phyloP scores from a whole-genome alignment of 1,284 basidiomycete species.

The Trametes sp. region DNA sequence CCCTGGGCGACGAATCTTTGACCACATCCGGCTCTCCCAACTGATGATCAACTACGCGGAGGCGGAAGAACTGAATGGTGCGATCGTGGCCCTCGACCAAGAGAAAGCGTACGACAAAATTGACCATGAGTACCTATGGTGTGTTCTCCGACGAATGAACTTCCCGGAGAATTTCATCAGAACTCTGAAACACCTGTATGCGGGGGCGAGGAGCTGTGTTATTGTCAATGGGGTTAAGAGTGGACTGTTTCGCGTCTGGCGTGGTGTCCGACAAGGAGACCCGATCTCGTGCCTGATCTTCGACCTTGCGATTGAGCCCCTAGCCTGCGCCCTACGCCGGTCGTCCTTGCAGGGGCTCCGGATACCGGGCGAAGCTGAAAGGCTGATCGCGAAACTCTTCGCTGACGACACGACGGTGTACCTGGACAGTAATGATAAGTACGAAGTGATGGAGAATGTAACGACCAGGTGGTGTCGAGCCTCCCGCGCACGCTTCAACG shows the following conservation, averaged over 20 bases:
- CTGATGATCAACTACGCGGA: background rate
- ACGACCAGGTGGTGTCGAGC: conserved; percentile 38
- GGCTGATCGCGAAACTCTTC: background rate
- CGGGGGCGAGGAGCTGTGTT: background rate
- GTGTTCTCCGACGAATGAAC: background rate
- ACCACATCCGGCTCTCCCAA: background rate
- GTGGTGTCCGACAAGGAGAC: background rate
- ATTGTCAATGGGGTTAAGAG: background rate
- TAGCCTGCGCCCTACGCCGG: background rate
- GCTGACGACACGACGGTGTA: conserved; percentile 9
- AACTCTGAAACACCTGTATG: background rate
- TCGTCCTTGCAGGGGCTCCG: background rate
- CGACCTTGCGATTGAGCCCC: background rate
- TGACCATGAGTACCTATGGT: background rate
- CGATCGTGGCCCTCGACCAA: background rate
- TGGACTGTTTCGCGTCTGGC: background rate
- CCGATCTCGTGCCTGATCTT: background rate
- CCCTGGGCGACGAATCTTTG: background rate
- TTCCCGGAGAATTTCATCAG: background rate
- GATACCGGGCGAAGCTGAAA: background rate
- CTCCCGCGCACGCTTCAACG: conserved; percentile 44
- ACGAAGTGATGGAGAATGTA: background rate
- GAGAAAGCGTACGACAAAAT: background rate
- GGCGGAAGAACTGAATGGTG: background rate
- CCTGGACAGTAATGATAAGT: background rate